phyloP scores from a whole-genome alignment of 2,329 filamentous ascomycete genomes.

The Chrysoporthe cubensis region DNA sequence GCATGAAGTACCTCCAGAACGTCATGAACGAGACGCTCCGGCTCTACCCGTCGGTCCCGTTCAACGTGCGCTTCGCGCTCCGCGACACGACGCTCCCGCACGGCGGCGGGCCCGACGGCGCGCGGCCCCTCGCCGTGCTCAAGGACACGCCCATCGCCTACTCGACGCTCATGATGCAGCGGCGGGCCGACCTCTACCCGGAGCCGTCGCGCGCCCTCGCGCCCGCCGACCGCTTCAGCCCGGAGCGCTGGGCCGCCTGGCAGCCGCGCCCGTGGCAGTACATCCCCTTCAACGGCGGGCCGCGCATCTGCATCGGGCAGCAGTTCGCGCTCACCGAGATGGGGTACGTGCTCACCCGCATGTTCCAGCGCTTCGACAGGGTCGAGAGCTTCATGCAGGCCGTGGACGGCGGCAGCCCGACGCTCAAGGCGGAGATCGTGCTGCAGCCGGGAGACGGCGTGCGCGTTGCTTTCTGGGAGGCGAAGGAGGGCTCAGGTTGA shows the following conservation, averaged over 20 bases:
- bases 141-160: conserved; percentile 71
- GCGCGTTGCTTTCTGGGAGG: conserved; percentile 58
- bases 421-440: conserved; percentile 63
- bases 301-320: conserved; percentile 76
- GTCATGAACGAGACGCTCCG: conserved; percentile 34
- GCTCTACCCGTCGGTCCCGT: conserved; percentile 62
- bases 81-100: conserved; percentile 75
- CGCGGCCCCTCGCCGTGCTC: conserved; percentile 64
- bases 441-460: conserved; percentile 64
- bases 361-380: conserved; percentile 73
- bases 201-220: conserved; percentile 49
- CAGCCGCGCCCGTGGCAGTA: conserved; percentile 72
- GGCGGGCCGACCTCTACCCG: conserved; percentile 66
- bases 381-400: conserved; percentile 61
- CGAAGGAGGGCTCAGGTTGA: conserved; percentile 34
- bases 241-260: conserved; percentile 69
- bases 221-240: conserved; percentile 58
- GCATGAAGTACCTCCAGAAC: conserved; percentile 34
- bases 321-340: conserved; percentile 83
- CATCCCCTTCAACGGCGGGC: conserved; percentile 76
- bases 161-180: conserved; percentile 73
- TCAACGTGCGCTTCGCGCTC: conserved; percentile 75
- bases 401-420: conserved; percentile 58
- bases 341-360: conserved; percentile 69
- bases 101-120: conserved; percentile 68